These are phyloP conservation scores for Microascus cirrosus DNA, from an alignment of 2,329 filamentous ascomycete species.

Conservation along the genomic window DNA sequence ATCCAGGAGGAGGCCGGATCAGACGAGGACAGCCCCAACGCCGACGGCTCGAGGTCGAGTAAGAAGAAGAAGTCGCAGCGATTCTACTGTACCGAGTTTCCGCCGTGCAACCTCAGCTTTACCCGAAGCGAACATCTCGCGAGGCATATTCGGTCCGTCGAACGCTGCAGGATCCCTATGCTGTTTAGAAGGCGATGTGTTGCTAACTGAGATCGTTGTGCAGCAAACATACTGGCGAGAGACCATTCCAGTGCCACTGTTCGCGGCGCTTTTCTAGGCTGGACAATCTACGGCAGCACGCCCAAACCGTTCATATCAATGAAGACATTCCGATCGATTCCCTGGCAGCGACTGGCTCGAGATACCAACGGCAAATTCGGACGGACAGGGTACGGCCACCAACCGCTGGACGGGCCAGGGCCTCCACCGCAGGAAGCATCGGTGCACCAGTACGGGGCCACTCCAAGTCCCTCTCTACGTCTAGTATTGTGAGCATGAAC, in stretches of 20 bases:
- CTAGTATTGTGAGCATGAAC: constrained; percentile 68
- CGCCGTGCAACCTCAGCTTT: constrained; percentile 88
- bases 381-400: constrained; percentile 68
- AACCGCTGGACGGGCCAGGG: constrained; percentile 55
- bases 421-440: constrained; percentile 66
- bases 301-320: constrained; percentile 94
- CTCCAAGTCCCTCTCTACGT: constrained; percentile 75
- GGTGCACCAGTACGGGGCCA: constrained; percentile 65
- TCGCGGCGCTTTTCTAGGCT: constrained; percentile 84
- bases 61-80: constrained; percentile 96
- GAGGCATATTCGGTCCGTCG: constrained; percentile 70
- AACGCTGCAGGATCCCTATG: neutral
- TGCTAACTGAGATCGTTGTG: neutral
- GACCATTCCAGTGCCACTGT: constrained; percentile 94
- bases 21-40: constrained; percentile 54
- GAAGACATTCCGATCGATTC: constrained; percentile 94
- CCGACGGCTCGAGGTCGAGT: constrained; percentile 55
- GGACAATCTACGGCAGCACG: constrained; percentile 92
- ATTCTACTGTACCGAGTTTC: constrained; percentile 93
- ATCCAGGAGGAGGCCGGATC: constrained; percentile 43
- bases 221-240: constrained; percentile 94
- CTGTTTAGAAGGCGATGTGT: neutral
- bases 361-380: constrained; percentile 85
- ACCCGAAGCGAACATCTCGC: constrained; percentile 92
- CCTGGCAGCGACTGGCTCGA: constrained; percentile 79